Conservation (phyloP, 2,329 filamentous ascomycete genomes). For the Colletotrichum sp. region DNA sequence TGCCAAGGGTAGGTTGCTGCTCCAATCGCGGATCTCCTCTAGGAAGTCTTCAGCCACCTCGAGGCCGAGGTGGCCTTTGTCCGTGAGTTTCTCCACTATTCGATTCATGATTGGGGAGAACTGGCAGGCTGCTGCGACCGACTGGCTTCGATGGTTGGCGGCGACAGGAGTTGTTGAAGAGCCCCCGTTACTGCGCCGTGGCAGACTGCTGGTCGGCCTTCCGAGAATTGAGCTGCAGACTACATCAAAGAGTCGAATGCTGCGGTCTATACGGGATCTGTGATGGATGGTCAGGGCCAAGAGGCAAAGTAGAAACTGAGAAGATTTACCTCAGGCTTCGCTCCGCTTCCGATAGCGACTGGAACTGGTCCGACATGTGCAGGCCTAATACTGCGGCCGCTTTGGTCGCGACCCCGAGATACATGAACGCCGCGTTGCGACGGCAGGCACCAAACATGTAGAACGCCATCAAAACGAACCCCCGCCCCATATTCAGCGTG, state of each 20-base stretch:
- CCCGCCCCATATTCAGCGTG: constrained; percentile 55
- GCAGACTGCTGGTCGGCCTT: constrained; percentile 38
- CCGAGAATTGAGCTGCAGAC: constrained; percentile 42
- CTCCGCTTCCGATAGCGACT: constrained; percentile 20
- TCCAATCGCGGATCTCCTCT: constrained; percentile 49
- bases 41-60: constrained; percentile 44
- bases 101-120: constrained; percentile 49
- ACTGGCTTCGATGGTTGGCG: constrained; percentile 25
- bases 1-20: constrained; percentile 43
- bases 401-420: constrained; percentile 62
- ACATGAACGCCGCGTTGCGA: constrained; percentile 67
- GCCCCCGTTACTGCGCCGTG: constrained; percentile 24
- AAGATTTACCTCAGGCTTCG: no score
- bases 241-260: constrained; percentile 42
- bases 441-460: constrained; percentile 65
- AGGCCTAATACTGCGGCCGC: constrained; percentile 63
- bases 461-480: constrained; percentile 62
- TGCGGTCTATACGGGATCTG: constrained; percentile 36
- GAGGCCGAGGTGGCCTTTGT: constrained; percentile 35
- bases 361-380: constrained; percentile 43
- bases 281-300: fast-evolving
- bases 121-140: constrained; percentile 43
- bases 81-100: constrained; percentile 46
- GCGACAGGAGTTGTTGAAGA: constrained; percentile 24
- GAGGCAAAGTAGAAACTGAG: fast-evolving